Evolutionary conservation across 2,329 filamentous ascomycete genomes (phyloP).

Genomic region (Scedosporium apiospermum): DNA sequence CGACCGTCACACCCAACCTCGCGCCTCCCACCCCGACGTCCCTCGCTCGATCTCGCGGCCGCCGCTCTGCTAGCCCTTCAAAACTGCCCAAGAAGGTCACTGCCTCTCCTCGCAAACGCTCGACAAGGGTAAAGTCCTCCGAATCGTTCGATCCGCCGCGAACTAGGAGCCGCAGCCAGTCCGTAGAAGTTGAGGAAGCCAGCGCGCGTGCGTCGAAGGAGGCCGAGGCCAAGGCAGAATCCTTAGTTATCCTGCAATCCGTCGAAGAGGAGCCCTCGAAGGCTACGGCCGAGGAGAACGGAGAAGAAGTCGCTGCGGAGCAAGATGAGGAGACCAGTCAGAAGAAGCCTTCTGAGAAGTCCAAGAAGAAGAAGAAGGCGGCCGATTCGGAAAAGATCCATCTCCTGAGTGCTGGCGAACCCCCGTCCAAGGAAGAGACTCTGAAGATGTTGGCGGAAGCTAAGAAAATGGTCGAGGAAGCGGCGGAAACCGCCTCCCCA

Average conservation of each 20-base stretch:
- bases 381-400: slow-evolving; percentile 36
- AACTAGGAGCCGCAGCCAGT: slow-evolving; percentile 6
- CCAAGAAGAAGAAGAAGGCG: slow-evolving; percentile 36
- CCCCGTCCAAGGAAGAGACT: slow-evolving; percentile 68
- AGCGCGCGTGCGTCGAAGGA: slow-evolving; percentile 1
- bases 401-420: slow-evolving; percentile 43
- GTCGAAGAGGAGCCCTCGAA: slow-evolving; percentile 19
- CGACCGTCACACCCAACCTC: slow-evolving; percentile 15
- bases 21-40: slow-evolving; percentile 40
- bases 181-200: slow-evolving; percentile 4
- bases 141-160: neutral
- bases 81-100: slow-evolving; percentile 37
- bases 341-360: slow-evolving; percentile 19
- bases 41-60: slow-evolving; percentile 35
- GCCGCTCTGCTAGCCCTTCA: slow-evolving; percentile 48
- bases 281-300: slow-evolving; percentile 28
- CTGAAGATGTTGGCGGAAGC: slow-evolving; percentile 78
- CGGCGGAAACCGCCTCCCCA: slow-evolving; percentile 17
- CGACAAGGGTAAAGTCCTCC: slow-evolving; percentile 15
- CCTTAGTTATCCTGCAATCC: neutral
- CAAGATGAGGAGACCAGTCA: slow-evolving; percentile 19
- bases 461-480: slow-evolving; percentile 75
- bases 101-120: slow-evolving; percentile 47
- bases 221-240: neutral
- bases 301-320: slow-evolving; percentile 14